phyloP scores from a whole-genome alignment of 2,329 filamentous ascomycete species.

The Trichoderma pleuroti region DNA sequence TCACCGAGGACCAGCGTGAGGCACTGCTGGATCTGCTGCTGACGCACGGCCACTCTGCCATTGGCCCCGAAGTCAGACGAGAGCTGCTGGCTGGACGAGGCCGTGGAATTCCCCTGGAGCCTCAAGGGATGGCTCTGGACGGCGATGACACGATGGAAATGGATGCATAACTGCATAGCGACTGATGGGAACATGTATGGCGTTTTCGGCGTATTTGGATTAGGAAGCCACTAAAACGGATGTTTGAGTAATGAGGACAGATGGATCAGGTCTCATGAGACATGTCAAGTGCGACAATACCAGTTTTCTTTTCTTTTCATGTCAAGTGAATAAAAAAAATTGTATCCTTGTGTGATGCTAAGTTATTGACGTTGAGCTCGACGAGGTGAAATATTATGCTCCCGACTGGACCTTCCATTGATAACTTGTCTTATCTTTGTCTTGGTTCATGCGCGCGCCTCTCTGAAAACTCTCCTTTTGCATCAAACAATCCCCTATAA shows the following conservation, averaged over 20 bases:
- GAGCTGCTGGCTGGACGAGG: slow-evolving; percentile 86
- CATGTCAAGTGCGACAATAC: background rate
- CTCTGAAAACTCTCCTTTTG: background rate
- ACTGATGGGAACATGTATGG: slow-evolving; percentile 22
- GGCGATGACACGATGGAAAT: slow-evolving; percentile 93
- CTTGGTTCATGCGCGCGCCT: background rate
- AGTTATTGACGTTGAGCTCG: too few species aligned
- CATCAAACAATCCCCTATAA: background rate
- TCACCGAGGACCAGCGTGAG: slow-evolving; percentile 92
- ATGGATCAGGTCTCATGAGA: background rate
- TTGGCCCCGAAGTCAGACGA: slow-evolving; percentile 85
- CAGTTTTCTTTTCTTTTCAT: slow-evolving; percentile 1
- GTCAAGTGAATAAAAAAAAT: background rate
- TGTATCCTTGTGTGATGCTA: background rate
- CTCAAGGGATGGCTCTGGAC: slow-evolving; percentile 52
- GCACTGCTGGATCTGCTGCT: slow-evolving; percentile 83
- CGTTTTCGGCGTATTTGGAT: slow-evolving; percentile 22
- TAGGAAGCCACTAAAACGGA: slow-evolving; percentile 3
- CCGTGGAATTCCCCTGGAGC: slow-evolving; percentile 67
- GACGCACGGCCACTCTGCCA: slow-evolving; percentile 78
- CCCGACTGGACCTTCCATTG: background rate
- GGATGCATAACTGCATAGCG: slow-evolving; percentile 38
- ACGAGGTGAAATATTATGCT: background rate
- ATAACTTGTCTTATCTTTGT: too few species aligned
- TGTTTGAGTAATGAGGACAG: slow-evolving; percentile 1